Percentiles rank a stretch among this genome's conserved stretches.
These are phyloP conservation scores for Leptographium procerum DNA, from an alignment of 2,329 filamentous ascomycete species.

Conservation along the genomic window DNA sequence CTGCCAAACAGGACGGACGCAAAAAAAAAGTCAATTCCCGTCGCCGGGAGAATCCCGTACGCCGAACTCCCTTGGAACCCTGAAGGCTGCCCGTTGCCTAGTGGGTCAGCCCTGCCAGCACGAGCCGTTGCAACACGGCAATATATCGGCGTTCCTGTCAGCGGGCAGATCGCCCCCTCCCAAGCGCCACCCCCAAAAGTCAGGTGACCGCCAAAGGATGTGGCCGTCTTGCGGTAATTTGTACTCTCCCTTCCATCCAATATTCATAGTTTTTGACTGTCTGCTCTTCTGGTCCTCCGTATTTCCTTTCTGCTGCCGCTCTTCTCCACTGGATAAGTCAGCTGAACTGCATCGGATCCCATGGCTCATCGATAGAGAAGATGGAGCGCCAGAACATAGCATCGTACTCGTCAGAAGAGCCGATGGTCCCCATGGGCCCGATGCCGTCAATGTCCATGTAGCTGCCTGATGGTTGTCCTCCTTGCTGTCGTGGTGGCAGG, in stretches of 20 bases:
- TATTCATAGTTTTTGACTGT: neutral
- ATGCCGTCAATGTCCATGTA: conserved; percentile 9
- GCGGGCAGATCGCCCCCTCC: too few species aligned
- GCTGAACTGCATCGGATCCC: conserved; percentile 2
- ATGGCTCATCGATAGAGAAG: neutral
- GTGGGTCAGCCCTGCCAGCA: too few species aligned
- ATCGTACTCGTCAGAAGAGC: conserved; percentile 4
- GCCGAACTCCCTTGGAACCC: neutral
- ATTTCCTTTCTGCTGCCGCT: neutral
- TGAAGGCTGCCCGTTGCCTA: too few species aligned
- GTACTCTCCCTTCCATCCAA: neutral
- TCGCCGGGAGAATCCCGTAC: neutral
- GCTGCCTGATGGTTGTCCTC: neutral
- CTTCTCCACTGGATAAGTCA: neutral
- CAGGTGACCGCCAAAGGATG: too few species aligned
- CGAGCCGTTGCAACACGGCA: neutral
- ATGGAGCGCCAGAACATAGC: conserved; percentile 4
- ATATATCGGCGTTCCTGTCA: neutral
- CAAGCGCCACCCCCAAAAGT: too few species aligned
- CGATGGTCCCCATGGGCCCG: neutral
- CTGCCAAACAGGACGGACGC: too few species aligned
- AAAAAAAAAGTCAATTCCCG: neutral
- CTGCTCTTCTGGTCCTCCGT: neutral
- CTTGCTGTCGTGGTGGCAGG: neutral
- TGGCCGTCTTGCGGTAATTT: neutral